Evolutionary conservation across 192 early-diverging fungal genomes (phyloP).

Genomic region (Coemansia sp.): DNA sequence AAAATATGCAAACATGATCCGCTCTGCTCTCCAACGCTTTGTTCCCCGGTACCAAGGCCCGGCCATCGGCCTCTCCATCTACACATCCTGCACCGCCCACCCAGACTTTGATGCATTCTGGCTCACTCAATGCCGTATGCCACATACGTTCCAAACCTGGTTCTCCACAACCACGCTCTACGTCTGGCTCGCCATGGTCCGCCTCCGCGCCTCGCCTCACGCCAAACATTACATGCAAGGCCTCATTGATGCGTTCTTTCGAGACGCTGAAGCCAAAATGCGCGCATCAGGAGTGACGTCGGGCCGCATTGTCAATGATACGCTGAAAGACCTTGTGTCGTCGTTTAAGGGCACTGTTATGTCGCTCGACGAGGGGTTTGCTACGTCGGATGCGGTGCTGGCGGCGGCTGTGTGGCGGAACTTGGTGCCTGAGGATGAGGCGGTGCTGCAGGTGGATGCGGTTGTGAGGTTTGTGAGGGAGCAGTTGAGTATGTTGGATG

Average conservation of each 20-base stretch:
- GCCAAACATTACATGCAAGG: constrained; percentile 85
- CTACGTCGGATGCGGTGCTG: constrained; percentile 80
- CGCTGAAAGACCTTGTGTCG: constrained; percentile 77
- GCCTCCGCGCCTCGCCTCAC: constrained; percentile 66
- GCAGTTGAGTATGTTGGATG: constrained; percentile 33
- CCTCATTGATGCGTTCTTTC: constrained; percentile 82
- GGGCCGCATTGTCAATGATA: constrained; percentile 69
- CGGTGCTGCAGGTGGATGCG: constrained; percentile 28
- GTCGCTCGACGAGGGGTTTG: constrained; percentile 91
- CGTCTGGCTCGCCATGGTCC: constrained; percentile 91
- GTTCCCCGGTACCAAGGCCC: constrained; percentile 46
- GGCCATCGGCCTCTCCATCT: constrained; percentile 34
- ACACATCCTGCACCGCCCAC: constrained; percentile 33
- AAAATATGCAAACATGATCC: constrained; percentile 19
- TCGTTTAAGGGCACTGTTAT: constrained; percentile 86
- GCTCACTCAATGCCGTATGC: constrained; percentile 58
- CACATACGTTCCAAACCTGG: constrained; percentile 94
- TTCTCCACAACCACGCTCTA: constrained; percentile 87
- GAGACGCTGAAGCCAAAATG: constrained; percentile 84
- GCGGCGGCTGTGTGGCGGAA: constrained; percentile 86
- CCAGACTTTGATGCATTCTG: constrained; percentile 48
- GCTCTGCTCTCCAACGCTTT: constrained; percentile 22
- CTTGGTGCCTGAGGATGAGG: constrained; percentile 34
- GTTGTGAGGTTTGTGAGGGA: constrained; percentile 29
- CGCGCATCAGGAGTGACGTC: constrained; percentile 75